Evolutionary conservation across 495 filamentous ascomycete genomes (phyloP).

Genomic region (Pyronema domesticum): DNA sequence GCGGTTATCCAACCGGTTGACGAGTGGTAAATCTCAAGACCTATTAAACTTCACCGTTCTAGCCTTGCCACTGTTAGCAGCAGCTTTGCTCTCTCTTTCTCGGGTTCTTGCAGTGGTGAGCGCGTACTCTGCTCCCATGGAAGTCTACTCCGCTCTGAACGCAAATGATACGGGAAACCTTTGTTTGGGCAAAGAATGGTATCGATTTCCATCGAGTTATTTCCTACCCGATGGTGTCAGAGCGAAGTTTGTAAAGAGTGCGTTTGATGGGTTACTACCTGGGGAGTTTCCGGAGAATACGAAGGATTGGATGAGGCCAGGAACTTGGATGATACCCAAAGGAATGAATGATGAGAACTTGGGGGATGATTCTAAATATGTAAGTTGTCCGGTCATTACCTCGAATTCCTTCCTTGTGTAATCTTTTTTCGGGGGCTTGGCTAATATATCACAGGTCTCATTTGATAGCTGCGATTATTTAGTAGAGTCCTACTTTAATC

Average conservation of each 20-base stretch:
- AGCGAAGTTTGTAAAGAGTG: conserved; percentile 75
- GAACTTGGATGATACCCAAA: conserved; percentile 57
- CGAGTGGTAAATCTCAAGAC: conserved; percentile 34
- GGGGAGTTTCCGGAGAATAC: conserved; percentile 48
- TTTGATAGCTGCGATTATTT: conserved; percentile 61
- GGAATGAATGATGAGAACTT: conserved; percentile 90
- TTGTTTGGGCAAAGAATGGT: conserved; percentile 96
- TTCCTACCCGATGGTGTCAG: conserved; percentile 62
- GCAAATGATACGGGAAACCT: conserved; percentile 42
- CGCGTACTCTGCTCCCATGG: conserved; percentile 71
- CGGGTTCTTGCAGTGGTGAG: conserved; percentile 65
- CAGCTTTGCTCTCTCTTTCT: conserved; percentile 45
- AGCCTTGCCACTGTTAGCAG: conserved; percentile 30
- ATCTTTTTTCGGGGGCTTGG: not conserved
- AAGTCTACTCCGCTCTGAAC: conserved; percentile 44
- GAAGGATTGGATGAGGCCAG: conserved; percentile 40
- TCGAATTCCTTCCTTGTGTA: conserved; percentile 10
- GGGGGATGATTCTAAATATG: conserved; percentile 78
- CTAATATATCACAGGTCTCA: conserved; percentile 35
- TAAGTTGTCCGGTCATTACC: conserved; percentile 26
- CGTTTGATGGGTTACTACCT: conserved; percentile 76
- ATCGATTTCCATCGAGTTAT: conserved; percentile 88
- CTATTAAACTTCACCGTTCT: conserved; percentile 37
- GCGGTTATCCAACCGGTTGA: conserved; percentile 26
- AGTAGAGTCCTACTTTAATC: conserved; percentile 69